Percentiles rank a stretch among this genome's conserved stretches.
Evolutionary conservation across 169 alveolate genomes (phyloP).

Genomic region (Eimeria tenella): DNA sequence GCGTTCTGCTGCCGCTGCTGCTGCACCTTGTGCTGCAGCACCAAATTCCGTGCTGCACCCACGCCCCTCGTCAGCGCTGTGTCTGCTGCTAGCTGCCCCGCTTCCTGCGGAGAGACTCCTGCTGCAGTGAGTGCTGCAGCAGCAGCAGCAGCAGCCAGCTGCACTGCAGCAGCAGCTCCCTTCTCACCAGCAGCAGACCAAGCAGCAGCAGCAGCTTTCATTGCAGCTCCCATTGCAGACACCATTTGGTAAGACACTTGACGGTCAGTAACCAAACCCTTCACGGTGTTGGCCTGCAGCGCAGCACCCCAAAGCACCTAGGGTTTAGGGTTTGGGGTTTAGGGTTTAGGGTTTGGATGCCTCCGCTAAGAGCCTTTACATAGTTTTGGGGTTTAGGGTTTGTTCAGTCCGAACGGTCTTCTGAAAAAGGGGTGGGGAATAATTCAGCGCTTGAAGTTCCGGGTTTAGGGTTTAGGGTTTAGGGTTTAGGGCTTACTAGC

Average conservation of each 20-base stretch:
- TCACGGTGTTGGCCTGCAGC: constrained; percentile 18
- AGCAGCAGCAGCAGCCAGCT: constrained; percentile 46
- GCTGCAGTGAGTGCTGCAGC: constrained; percentile 18
- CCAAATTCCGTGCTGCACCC: background rate
- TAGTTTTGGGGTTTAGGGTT: too few species aligned
- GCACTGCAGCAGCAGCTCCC: background rate
- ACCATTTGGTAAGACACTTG: background rate
- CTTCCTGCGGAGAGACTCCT: background rate
- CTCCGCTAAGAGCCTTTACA: too few species aligned
- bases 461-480: constrained; percentile 60
- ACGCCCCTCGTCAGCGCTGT: constrained; percentile 14
- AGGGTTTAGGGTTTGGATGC: background rate
- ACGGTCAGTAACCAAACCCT: constrained; percentile 2
- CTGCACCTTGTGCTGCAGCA: background rate
- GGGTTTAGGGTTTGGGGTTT: constrained; percentile 42
- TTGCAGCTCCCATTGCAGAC: background rate
- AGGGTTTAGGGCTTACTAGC: constrained; percentile 30
- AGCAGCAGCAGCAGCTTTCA: background rate
- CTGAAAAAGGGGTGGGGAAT: background rate
- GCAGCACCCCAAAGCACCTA: background rate
- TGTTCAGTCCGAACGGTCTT: background rate
- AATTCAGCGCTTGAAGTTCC: background rate
- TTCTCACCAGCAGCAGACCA: background rate
- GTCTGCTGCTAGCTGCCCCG: constrained; percentile 21
- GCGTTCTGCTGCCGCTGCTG: background rate